These are phyloP conservation scores for Cyclotella choctawhatcheeana DNA, from an alignment of 108 stramenopile species.

Conservation along the genomic window DNA sequence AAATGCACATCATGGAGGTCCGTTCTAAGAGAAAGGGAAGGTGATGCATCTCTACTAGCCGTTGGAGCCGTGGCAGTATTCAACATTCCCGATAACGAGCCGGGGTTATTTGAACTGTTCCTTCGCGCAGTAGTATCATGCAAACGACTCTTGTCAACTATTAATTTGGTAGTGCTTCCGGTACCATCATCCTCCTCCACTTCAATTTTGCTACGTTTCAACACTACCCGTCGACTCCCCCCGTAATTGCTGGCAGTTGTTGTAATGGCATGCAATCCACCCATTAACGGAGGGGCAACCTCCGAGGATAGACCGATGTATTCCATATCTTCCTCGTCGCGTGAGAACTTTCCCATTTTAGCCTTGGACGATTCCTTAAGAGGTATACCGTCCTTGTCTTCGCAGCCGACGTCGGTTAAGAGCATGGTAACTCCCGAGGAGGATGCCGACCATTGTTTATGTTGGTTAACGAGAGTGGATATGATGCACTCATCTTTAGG, in stretches of 20 bases:
- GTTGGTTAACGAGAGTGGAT: constrained; percentile 34
- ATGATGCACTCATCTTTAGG: constrained; percentile 10
- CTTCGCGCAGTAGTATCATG: constrained; percentile 35
- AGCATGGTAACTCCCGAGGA: constrained; percentile 64
- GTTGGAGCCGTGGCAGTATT: constrained; percentile 35
- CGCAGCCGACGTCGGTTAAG: constrained; percentile 77
- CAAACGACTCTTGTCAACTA: constrained; percentile 62
- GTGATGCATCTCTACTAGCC: constrained; percentile 29
- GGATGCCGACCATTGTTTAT: constrained; percentile 54
- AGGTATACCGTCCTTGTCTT: constrained; percentile 81
- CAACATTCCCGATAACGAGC: neutral
- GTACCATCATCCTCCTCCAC: constrained; percentile 81
- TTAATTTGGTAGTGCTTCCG: constrained; percentile 82
- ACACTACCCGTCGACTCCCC: constrained; percentile 60
- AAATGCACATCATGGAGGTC: constrained; percentile 77
- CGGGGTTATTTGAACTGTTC: neutral
- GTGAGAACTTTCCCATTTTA: constrained; percentile 69
- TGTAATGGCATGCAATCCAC: constrained; percentile 24
- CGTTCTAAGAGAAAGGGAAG: constrained; percentile 45
- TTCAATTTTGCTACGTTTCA: constrained; percentile 75
- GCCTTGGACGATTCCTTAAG: constrained; percentile 83
- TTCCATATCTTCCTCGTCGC: constrained; percentile 88
- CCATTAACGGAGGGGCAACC: constrained; percentile 29
- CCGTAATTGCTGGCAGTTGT: constrained; percentile 1
- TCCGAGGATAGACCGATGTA: constrained; percentile 74